Evolutionary conservation across 768 basidiomycete genomes (phyloP), one percentile per base, ranked within the genome.

Genomic region (Boletus barrowsii): DNA sequence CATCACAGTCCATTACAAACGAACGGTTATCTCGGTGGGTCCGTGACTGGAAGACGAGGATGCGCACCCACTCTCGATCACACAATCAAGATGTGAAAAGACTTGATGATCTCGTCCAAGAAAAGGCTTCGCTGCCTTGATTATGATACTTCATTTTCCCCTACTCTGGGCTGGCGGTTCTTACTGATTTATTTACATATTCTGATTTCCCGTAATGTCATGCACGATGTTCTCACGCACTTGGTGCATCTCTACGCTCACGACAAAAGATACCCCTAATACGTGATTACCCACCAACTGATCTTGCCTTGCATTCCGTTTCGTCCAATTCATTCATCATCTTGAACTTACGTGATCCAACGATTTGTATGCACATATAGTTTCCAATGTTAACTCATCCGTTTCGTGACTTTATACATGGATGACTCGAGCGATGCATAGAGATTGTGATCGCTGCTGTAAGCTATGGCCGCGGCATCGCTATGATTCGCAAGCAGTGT

Each of bases 41-140:
- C n/a, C 79, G 79, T 56, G 83, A 86, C 56, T 87, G 82, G 85
- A 79, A 83, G 53, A 74, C 75, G 4, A 85, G 79, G 69, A 80
- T 87, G 42, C 77, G 79, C 50, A 70, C 82, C 35, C 69, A 74
- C 2, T 83, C 84, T 22, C 77, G 77, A 41, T 79, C 82, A 41
- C 70, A 74, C 48, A 74, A 77, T 54, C 79, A 75, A 46, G 75
- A 75, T 51, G 70, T 75, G 57, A 75, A 76, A 60, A 72, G 77
- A 61, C 69, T 84, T 53, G 72, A 79, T 49, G 70, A 76, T 45
- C 76, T 84, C 20, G 76, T 83, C 10, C 75, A 79, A 45, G 84
- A 85, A 71, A 88, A 86, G 56, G 55, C 62, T 18, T 61, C n/a
- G 44, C 55, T 63, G 50, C 64, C 68, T 62, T 70, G 18, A 70